Evolutionary conservation across 2,329 filamentous ascomycete genomes (phyloP).

Genomic region (Hypoxylon rubiginosum): DNA sequence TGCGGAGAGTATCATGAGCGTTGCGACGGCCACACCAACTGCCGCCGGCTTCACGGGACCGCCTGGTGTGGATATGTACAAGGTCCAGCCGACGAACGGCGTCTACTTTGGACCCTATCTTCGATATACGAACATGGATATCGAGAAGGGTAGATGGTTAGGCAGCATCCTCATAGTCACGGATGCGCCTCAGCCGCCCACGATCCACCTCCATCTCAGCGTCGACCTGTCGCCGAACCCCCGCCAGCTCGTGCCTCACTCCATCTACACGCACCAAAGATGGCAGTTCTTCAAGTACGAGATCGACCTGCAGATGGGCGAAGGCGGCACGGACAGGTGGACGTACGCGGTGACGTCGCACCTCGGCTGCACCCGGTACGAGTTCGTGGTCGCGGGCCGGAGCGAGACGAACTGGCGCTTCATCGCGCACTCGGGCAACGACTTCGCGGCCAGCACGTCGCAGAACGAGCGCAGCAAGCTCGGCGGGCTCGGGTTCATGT

Average conservation of each 20-base stretch:
- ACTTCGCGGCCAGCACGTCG: conserved; percentile 90
- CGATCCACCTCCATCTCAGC: conserved; percentile 94
- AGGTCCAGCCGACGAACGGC: conserved; percentile 91
- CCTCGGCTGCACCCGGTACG: conserved; percentile 96
- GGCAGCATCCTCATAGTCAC: conserved; percentile 95
- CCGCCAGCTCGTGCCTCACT: conserved; percentile 83
- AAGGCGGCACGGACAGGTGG: conserved; percentile 85
- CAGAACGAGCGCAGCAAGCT: conserved; percentile 87
- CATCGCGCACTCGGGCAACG: conserved; percentile 94
- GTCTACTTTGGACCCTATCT: conserved; percentile 98
- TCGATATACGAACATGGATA: conserved; percentile 96
- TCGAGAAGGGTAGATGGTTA: conserved; percentile 90
- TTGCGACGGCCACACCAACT: conserved; percentile 79
- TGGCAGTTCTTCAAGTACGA: conserved; percentile 98
- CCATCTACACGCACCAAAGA: conserved; percentile 89
- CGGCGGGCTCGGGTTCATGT: conserved; percentile 94
- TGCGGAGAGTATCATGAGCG: conserved; percentile 86
- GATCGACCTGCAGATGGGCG: conserved; percentile 89
- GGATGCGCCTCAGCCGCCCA: conserved; percentile 91
- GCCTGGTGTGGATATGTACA: conserved; percentile 96
- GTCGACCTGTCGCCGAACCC: conserved; percentile 93
- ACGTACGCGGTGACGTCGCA: conserved; percentile 98
- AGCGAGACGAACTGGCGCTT: conserved; percentile 95
- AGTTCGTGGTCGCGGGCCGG: conserved; percentile 93
- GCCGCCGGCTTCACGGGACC: conserved; percentile 88